These are phyloP conservation scores for Periconia sp. DNA, from an alignment of 2,329 filamentous ascomycete genomes.

Conservation along the genomic window DNA sequence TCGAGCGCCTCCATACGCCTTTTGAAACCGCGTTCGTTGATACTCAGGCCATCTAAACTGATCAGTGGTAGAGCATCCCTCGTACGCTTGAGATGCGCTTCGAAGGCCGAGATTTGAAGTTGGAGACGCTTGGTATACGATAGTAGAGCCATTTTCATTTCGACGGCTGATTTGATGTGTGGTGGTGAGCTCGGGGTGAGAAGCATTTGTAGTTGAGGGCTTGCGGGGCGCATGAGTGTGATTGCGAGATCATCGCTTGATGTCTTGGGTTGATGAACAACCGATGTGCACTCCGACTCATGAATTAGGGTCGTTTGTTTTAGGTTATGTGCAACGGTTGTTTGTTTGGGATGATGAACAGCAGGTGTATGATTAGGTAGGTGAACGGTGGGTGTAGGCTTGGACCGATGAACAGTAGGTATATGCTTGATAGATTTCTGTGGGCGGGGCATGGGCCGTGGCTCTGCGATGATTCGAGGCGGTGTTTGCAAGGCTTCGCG, in stretches of 20 bases:
- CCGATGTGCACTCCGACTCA: too few relatives aligned
- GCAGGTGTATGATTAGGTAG: too few relatives aligned
- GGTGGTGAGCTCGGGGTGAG: neutral
- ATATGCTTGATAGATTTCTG: too few relatives aligned
- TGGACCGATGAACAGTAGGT: too few relatives aligned
- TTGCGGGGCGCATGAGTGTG: slow-evolving; percentile 2
- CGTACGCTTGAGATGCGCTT: neutral
- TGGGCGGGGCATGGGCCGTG: too few relatives aligned
- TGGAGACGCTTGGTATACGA: neutral
- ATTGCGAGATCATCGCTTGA: slow-evolving; percentile 3
- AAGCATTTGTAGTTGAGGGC: slow-evolving; percentile 6
- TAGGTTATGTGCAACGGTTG: too few relatives aligned
- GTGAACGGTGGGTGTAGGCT: too few relatives aligned
- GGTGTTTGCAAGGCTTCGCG: too few relatives aligned
- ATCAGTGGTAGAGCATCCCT: neutral
- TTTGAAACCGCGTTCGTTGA: neutral
- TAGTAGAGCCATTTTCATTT: neutral
- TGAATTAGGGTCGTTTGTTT: neutral
- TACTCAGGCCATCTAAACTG: too few relatives aligned
- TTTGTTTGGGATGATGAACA: too few relatives aligned
- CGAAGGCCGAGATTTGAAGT: slow-evolving; percentile 1
- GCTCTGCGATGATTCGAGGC: too few relatives aligned
- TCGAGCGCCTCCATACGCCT: neutral
- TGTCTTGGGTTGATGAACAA: too few relatives aligned
- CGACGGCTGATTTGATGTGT: neutral